Conservation (phyloP, 2,329 filamentous ascomycete species). For the Atkinsonella texensis region DNA sequence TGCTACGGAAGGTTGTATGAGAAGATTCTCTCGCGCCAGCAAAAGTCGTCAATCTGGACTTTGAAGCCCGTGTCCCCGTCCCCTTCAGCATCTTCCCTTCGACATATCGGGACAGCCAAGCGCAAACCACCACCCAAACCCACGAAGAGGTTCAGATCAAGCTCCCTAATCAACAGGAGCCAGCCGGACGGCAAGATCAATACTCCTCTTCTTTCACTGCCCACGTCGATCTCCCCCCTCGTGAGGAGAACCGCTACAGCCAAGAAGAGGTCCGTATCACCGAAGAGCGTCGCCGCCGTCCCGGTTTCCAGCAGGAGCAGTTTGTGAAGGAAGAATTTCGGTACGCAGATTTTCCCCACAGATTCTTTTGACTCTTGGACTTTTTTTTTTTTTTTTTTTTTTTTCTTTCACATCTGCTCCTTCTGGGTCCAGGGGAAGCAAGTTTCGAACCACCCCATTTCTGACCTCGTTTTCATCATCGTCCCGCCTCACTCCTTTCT, state of each 20-base stretch:
- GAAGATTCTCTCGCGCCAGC: constrained; percentile 51
- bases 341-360: constrained; percentile 27
- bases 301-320: constrained; percentile 48
- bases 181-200: constrained; percentile 97
- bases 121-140: constrained; percentile 42
- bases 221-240: constrained; percentile 51
- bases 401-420: constrained; percentile 4
- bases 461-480: background rate
- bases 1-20: constrained; percentile 48
- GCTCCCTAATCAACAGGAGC: constrained; percentile 48
- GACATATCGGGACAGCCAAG: constrained; percentile 62
- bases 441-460: no score
- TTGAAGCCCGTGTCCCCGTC: constrained; percentile 98
- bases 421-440: background rate
- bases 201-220: constrained; percentile 65
- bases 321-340: constrained; percentile 37
- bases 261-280: constrained; percentile 79
- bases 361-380: no score
- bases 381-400: constrained; percentile 6
- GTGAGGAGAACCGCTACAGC: constrained; percentile 41
- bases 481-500: background rate
- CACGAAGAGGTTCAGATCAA: constrained; percentile 86
- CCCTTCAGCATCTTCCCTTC: constrained; percentile 99
- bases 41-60: constrained; percentile 98
- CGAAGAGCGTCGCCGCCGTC: constrained; percentile 64